Percentiles rank a stretch among this genome's conserved stretches.
Conservation (phyloP, 495 filamentous ascomycete genomes). For the Glonium stellatum region DNA sequence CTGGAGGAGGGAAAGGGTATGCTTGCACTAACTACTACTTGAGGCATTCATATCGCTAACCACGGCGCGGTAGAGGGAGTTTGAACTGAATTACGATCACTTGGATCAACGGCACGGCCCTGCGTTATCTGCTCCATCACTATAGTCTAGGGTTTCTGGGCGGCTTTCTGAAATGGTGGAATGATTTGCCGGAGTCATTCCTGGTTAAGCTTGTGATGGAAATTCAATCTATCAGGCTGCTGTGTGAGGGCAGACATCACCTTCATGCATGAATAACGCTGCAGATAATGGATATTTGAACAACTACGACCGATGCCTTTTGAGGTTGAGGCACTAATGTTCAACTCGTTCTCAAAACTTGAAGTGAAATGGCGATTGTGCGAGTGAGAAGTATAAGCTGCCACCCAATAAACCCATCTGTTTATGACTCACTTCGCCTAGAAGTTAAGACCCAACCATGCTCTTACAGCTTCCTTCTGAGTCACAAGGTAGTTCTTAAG, state of each 20-base stretch:
- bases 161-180: neutral
- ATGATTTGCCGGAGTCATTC: neutral
- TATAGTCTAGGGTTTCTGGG: neutral
- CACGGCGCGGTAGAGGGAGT: constrained; percentile 52
- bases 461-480: too few species aligned
- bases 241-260: neutral
- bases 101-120: constrained; percentile 57
- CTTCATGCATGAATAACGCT: neutral
- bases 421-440: too few species aligned
- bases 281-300: neutral
- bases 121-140: neutral
- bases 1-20: constrained; percentile 78
- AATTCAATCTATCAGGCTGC: neutral
- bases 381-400: too few species aligned
- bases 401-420: too few species aligned
- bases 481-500: too few species aligned
- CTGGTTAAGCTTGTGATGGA: neutral
- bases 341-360: neutral
- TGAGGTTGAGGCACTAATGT: neutral
- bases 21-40: constrained; percentile 31
- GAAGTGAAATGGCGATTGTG: neutral
- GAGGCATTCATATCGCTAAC: constrained; percentile 16
- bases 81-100: constrained; percentile 72
- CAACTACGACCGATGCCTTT: neutral
- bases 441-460: too few species aligned